Conservation (phyloP, 768 basidiomycete genomes). For the Psilocybe cubensis region DNA sequence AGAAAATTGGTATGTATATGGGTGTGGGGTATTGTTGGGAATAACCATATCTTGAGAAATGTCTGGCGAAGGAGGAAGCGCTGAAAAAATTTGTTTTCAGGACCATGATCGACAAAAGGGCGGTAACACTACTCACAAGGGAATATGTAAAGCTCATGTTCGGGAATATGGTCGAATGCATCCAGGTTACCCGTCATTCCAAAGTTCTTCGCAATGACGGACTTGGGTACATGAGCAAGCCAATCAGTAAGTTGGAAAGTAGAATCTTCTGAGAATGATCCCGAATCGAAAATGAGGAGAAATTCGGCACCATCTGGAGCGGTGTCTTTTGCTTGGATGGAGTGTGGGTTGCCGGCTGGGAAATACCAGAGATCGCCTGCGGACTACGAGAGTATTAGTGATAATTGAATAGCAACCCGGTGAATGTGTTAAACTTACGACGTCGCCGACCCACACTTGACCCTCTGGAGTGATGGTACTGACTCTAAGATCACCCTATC, state of each 20-base stretch:
- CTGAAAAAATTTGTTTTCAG: conserved; percentile 24
- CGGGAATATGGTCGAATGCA: conserved; percentile 59
- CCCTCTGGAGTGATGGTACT: conserved; percentile 58
- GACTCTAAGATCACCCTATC: conserved; percentile 47
- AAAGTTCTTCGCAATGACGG: conserved; percentile 70
- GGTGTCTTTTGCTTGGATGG: conserved; percentile 55
- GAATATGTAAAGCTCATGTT: conserved; percentile 57
- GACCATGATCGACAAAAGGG: neutral
- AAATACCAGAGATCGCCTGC: conserved; percentile 61
- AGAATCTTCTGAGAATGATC: conserved; percentile 55
- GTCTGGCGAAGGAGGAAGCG: conserved; percentile 45
- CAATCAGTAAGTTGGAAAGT: conserved; percentile 71
- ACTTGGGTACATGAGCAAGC: conserved; percentile 62
- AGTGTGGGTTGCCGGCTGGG: conserved; percentile 59
- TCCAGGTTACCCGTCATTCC: conserved; percentile 39
- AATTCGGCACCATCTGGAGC: conserved; percentile 54
- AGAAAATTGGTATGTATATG: conserved; percentile 59
- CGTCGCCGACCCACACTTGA: conserved; percentile 53
- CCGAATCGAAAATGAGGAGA: conserved; percentile 48
- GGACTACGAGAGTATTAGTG: conserved; percentile 12
- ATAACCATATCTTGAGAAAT: conserved; percentile 44
- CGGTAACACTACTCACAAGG: conserved; percentile 27
- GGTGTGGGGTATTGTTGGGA: conserved; percentile 52
- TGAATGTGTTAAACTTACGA: conserved; percentile 37
- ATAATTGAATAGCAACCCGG: neutral